phyloP scores from a whole-genome alignment of 129 eudicot genomes.

The Lonicera japonica region DNA sequence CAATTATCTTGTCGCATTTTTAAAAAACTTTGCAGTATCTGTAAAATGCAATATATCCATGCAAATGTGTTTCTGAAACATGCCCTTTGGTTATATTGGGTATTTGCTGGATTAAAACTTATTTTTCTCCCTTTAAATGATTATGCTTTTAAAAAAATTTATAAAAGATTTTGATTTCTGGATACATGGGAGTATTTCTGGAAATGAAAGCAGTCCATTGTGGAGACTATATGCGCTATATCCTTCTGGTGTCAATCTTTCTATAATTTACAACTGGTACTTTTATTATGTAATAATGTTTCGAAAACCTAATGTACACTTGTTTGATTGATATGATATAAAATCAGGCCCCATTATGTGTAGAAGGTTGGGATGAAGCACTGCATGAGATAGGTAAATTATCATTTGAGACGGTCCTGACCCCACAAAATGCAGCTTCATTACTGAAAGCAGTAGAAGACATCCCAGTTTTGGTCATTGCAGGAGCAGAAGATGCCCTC shows the following conservation, averaged over 20 bases:
- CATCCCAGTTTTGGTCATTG: slow-evolving; percentile 67
- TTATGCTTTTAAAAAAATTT: background rate
- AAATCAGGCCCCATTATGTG: slow-evolving; percentile 76
- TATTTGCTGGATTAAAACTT: background rate
- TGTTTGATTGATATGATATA: slow-evolving; percentile 5
- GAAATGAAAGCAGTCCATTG: background rate
- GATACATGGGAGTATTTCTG: background rate
- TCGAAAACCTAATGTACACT: background rate
- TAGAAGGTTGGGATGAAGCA: slow-evolving; percentile 97
- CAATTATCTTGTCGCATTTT: background rate
- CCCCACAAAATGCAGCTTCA: slow-evolving; percentile 48
- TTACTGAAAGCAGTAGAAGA: slow-evolving; percentile 62
- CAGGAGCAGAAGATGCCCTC: slow-evolving; percentile 95
- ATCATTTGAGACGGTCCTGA: slow-evolving; percentile 72
- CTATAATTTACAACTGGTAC: background rate
- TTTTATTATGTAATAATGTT: background rate
- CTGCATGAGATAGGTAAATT: slow-evolving; percentile 84
- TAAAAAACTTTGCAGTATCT: background rate
- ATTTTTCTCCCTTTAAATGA: background rate
- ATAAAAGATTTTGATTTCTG: background rate
- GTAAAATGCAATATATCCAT: background rate
- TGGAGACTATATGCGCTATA: background rate
- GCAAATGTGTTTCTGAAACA: background rate
- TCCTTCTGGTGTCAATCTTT: background rate
- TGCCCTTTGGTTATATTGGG: background rate